Evolutionary conservation across 805 yeast species (phyloP).

Genomic region (Kluyveromyces nonfermentans): DNA sequence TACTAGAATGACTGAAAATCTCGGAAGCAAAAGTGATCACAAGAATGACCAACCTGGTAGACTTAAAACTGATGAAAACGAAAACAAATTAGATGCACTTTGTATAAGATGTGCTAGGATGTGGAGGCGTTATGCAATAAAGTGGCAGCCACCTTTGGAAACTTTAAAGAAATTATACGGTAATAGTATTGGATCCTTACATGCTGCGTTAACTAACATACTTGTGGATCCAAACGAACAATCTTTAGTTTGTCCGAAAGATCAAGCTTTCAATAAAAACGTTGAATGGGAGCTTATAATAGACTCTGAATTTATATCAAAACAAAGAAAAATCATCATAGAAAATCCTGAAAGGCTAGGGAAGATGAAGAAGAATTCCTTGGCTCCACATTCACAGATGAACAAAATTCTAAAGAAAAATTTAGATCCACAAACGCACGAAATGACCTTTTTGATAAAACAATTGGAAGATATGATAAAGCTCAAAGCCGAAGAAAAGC

Average conservation of each 20-base stretch:
- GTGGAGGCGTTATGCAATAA: conserved; percentile 85
- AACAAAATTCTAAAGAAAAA: conserved; percentile 14
- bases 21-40: conserved; percentile 6
- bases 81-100: conserved; percentile 43
- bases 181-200: conserved; percentile 10
- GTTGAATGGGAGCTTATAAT: conserved; percentile 58
- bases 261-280: conserved; percentile 30
- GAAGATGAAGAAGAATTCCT: conserved; percentile 15
- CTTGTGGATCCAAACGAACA: conserved; percentile 14
- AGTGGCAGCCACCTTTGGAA: conserved; percentile 74
- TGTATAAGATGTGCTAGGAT: conserved; percentile 82
- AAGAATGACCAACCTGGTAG: conserved; percentile 26
- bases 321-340: conserved; percentile 35
- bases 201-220: conserved; percentile 10
- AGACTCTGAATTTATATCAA: conserved; percentile 49
- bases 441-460: conserved; percentile 7
- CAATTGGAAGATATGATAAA: conserved; percentile 13
- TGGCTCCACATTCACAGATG: conserved; percentile 16
- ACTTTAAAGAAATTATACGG: conserved; percentile 40
- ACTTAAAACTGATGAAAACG: conserved; percentile 7
- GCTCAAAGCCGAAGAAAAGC: not conserved
- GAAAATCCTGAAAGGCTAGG: conserved; percentile 10
- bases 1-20: conserved; percentile 15
- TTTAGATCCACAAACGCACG: conserved; percentile 7
- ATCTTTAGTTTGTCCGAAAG: conserved; percentile 9